phyloP scores from a whole-genome alignment of 1,284 basidiomycete species.

The Neotropicomus parvogracilis region DNA sequence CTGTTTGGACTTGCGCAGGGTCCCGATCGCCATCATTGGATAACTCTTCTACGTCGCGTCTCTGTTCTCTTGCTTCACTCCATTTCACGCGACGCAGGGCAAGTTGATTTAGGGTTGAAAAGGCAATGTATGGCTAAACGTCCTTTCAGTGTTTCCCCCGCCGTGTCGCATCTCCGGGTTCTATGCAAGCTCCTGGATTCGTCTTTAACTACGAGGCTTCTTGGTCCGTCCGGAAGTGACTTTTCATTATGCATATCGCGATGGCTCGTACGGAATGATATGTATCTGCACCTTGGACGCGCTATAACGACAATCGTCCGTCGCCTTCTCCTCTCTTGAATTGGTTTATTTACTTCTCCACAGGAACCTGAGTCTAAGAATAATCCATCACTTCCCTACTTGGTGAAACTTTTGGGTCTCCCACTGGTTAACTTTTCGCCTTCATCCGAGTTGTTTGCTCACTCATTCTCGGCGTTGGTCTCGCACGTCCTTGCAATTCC shows the following conservation, averaged over 20 bases:
- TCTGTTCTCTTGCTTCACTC: constrained; percentile 49
- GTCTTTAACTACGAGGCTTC: constrained; percentile 1
- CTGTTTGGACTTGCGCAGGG: constrained; percentile 42
- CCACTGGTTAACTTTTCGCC: constrained; percentile 25
- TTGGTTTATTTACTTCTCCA: constrained; percentile 3
- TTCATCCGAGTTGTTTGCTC: constrained; percentile 34
- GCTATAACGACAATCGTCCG: constrained; percentile 27
- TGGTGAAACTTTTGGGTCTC: constrained; percentile 30
- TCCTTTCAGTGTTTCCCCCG: constrained; percentile 27
- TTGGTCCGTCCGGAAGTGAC: constrained; percentile 14
- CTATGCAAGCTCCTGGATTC: constrained; percentile 28
- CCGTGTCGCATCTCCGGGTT: constrained; percentile 27
- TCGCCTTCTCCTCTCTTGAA: constrained; percentile 1
- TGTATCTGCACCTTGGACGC: constrained; percentile 19
- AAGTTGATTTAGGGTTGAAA: constrained; percentile 17
- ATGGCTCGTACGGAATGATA: constrained; percentile 14
- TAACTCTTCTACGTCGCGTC: constrained; percentile 51
- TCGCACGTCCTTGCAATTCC: constrained; percentile 57
- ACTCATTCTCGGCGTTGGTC: constrained; percentile 39
- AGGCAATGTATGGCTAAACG: not conserved
- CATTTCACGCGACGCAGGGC: constrained; percentile 48
- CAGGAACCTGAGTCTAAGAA: constrained; percentile 29
- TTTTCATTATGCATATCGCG: constrained; percentile 17
- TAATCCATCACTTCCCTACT: constrained; percentile 27
- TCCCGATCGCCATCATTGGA: constrained; percentile 46